phyloP scores from a whole-genome alignment of 148 eudicot species.

The Chenopodium formosanum region DNA sequence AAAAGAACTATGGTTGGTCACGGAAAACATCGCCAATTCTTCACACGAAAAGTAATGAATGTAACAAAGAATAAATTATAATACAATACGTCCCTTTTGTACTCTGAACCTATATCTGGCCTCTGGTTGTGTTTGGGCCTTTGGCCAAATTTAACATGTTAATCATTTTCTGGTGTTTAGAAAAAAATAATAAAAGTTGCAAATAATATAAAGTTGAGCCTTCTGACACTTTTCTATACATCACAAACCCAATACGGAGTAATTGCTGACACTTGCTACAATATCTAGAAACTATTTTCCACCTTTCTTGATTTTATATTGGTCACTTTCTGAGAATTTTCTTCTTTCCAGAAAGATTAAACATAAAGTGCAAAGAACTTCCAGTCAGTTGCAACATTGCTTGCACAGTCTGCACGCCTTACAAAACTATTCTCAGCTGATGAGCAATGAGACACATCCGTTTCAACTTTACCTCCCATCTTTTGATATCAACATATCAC shows the following conservation, averaged over 20 bases:
- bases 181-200: background rate
- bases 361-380: background rate
- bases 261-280: background rate
- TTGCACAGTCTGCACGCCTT: background rate
- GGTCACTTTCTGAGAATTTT: background rate
- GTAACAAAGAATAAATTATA: background rate
- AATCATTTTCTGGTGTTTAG: no score
- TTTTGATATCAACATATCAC: background rate
- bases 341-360: background rate
- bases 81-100: background rate
- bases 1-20: background rate
- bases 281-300: background rate
- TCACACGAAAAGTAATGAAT: background rate
- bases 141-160: no score
- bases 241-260: background rate
- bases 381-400: background rate
- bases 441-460: background rate
- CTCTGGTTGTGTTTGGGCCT: no score
- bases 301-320: background rate
- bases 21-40: background rate
- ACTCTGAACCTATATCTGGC: no score
- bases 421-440: background rate
- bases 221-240: background rate
- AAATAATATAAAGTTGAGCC: background rate
- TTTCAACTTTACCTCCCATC: background rate